Evolutionary conservation across 2,329 filamentous ascomycete species (phyloP).

Genomic region (Fusarium succisae): DNA sequence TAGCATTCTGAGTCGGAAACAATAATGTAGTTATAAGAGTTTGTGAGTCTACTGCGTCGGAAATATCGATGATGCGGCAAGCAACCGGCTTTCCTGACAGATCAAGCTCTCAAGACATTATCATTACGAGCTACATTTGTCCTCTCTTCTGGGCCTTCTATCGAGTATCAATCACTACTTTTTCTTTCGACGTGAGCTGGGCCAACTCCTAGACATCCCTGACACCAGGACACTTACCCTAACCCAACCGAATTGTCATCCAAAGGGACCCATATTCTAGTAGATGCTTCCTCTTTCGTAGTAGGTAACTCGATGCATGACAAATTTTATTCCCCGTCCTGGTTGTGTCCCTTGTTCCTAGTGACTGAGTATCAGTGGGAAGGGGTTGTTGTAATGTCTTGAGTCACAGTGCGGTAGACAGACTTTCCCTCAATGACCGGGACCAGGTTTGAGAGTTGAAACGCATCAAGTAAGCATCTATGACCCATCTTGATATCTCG

Average conservation of each 20-base stretch:
- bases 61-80: rapidly evolving
- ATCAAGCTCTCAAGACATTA: rapidly evolving
- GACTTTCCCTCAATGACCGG: rapidly evolving
- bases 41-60: background rate
- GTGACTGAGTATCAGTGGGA: too few species aligned
- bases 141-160: rapidly evolving
- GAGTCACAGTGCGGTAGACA: too few species aligned
- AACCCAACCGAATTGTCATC: rapidly evolving
- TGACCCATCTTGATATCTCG: rapidly evolving
- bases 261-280: too few species aligned
- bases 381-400: rapidly evolving
- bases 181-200: background rate
- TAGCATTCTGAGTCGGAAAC: rapidly evolving
- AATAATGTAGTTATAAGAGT: background rate
- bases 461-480: rapidly evolving
- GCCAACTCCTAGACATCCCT: rapidly evolving
- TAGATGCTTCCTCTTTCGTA: background rate
- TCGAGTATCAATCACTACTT: rapidly evolving
- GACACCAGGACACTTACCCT: background rate
- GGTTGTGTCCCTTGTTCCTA: background rate
- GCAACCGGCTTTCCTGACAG: too few species aligned
- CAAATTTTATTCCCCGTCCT: rapidly evolving
- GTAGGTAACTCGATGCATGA: rapidly evolving
- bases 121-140: background rate
- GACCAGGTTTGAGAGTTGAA: background rate